Percentiles rank a stretch among this genome's conserved stretches.
Evolutionary conservation across 768 basidiomycete species (phyloP).

Genomic region (Austroboletus eburneus): DNA sequence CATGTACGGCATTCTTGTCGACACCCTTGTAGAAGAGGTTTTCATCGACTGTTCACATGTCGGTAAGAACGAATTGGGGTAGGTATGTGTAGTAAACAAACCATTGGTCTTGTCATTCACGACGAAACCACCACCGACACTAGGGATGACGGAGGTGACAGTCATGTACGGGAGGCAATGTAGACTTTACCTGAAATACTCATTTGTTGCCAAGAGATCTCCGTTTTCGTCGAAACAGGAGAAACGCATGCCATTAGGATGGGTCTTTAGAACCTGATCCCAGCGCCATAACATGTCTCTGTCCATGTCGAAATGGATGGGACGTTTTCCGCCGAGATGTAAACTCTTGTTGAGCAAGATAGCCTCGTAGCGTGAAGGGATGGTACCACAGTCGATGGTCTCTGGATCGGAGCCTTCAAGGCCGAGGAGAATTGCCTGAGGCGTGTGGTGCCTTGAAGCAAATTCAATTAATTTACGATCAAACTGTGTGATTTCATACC

Average conservation of each 20-base stretch:
- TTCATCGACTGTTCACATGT: slow-evolving; percentile 62
- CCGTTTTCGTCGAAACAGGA: slow-evolving; percentile 79
- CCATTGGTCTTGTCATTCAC: slow-evolving; percentile 94
- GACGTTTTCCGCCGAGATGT: slow-evolving; percentile 65
- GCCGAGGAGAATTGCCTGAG: slow-evolving; percentile 81
- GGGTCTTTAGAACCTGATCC: slow-evolving; percentile 84
- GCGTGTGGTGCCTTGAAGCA: slow-evolving; percentile 73
- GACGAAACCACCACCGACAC: slow-evolving; percentile 92
- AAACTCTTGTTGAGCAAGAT: slow-evolving; percentile 66
- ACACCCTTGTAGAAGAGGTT: slow-evolving; percentile 94
- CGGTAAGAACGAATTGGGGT: background rate
- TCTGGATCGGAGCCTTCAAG: slow-evolving; percentile 91
- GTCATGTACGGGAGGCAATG: background rate
- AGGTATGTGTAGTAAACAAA: slow-evolving; percentile 20
- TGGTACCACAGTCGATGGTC: slow-evolving; percentile 85
- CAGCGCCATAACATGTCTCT: slow-evolving; percentile 91
- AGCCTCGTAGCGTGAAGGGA: slow-evolving; percentile 66
- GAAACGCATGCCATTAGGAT: slow-evolving; percentile 93
- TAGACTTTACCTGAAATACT: slow-evolving; percentile 68
- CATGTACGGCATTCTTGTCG: slow-evolving; percentile 75
- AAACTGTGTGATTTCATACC: slow-evolving; percentile 39
- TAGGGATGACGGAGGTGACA: slow-evolving; percentile 15
- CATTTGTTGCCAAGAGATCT: slow-evolving; percentile 86
- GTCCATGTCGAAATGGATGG: slow-evolving; percentile 84
- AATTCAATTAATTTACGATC: slow-evolving; percentile 1